Percentiles rank a stretch among this genome's conserved stretches.
Conservation (phyloP, 2,329 filamentous ascomycete genomes). For the Grosmannia huntii region DNA sequence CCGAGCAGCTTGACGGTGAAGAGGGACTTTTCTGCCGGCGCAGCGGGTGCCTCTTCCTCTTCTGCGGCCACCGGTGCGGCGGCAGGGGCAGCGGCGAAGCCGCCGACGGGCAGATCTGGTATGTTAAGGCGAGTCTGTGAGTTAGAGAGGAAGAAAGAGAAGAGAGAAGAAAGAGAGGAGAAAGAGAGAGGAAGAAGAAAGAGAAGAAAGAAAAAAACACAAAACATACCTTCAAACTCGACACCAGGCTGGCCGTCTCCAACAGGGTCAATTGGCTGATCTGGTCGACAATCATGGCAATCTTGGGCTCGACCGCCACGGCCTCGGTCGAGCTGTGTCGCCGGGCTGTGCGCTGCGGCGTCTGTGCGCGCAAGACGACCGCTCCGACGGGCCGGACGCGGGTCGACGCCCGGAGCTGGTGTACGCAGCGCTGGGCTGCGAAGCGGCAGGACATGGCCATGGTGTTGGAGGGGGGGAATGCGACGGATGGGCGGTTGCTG, state of each 20-base stretch:
- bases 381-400: constrained; percentile 24
- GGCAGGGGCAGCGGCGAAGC: constrained; percentile 55
- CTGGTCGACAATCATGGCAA: constrained; percentile 88
- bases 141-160: not conserved
- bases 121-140: constrained; percentile 83
- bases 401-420: constrained; percentile 41
- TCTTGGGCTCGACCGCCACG: constrained; percentile 73
- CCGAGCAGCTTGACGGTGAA: constrained; percentile 92
- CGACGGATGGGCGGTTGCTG: not conserved
- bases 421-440: constrained; percentile 51
- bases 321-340: constrained; percentile 84
- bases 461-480: constrained; percentile 8
- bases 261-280: constrained; percentile 96
- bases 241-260: constrained; percentile 93
- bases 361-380: constrained; percentile 13
- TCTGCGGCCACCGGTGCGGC: constrained; percentile 59
- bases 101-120: constrained; percentile 89
- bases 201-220: no score
- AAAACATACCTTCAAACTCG: constrained; percentile 71
- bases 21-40: constrained; percentile 87
- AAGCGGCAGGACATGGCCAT: constrained; percentile 54
- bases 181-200: no score
- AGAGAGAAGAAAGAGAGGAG: no score
- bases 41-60: constrained; percentile 77
- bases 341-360: constrained; percentile 43